Percentiles rank a stretch among this genome's conserved stretches.
These are phyloP conservation scores for Apostasia ramifera DNA, from an alignment of 106 monocot species.

Conservation along the genomic window DNA sequence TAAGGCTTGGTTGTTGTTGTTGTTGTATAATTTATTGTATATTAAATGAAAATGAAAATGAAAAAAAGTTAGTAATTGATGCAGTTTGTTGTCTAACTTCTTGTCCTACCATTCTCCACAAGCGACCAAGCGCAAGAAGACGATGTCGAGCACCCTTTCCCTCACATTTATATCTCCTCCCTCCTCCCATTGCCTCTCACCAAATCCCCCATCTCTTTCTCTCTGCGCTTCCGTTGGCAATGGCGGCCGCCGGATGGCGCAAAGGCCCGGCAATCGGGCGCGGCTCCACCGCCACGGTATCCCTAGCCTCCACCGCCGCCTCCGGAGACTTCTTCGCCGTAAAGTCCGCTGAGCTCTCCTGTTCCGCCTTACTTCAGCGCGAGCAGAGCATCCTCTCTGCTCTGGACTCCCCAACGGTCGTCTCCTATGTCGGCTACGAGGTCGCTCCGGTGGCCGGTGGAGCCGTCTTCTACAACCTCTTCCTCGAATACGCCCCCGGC, in stretches of 20 bases:
- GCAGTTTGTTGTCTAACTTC: too few relatives aligned
- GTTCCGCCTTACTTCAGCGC: constrained; percentile 8
- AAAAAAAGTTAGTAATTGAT: too few relatives aligned
- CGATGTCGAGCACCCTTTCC: too few relatives aligned
- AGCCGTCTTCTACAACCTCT: constrained; percentile 31
- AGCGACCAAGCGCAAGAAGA: too few relatives aligned
- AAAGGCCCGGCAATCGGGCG: constrained; percentile 27
- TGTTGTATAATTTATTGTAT: too few relatives aligned
- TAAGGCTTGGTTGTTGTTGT: too few relatives aligned
- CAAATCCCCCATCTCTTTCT: too few relatives aligned
- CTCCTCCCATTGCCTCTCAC: too few relatives aligned
- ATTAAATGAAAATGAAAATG: too few relatives aligned
- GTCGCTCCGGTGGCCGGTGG: background rate
- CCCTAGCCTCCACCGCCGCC: constrained; percentile 20
- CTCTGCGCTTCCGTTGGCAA: background rate
- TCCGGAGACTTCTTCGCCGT: constrained; percentile 29
- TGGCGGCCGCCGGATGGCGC: constrained; percentile 8
- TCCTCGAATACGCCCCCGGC: constrained; percentile 60
- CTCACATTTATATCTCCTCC: too few relatives aligned
- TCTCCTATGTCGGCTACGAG: constrained; percentile 45
- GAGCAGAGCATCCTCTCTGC: constrained; percentile 33
- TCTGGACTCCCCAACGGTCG: constrained; percentile 13
- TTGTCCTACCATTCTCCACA: too few relatives aligned
- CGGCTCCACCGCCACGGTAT: constrained; percentile 44
- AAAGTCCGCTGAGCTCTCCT: constrained; percentile 28